Percentiles rank a stretch among this genome's conserved stretches.
phyloP scores from a whole-genome alignment of 2,329 filamentous ascomycete genomes.

The Alternaria sp. region DNA sequence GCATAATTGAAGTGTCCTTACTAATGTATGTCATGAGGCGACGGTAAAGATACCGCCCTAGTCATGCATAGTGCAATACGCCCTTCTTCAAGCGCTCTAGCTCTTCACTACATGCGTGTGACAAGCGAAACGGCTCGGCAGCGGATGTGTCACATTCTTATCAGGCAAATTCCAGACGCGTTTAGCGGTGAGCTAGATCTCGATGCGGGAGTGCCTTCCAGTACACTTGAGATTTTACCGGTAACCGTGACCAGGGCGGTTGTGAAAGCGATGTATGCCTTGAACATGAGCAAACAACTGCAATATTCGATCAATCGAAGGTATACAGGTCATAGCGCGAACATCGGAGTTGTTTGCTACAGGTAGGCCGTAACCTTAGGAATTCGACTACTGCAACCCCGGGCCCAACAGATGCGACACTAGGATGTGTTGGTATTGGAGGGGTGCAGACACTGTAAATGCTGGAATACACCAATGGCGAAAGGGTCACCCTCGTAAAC shows the following conservation, averaged over 20 bases:
- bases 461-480: slow-evolving; percentile 28
- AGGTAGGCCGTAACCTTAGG: slow-evolving; percentile 18
- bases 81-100: slow-evolving; percentile 14
- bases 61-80: slow-evolving; percentile 21
- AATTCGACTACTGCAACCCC: slow-evolving; percentile 17
- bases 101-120: slow-evolving; percentile 18
- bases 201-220: slow-evolving; percentile 10
- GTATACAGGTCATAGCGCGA: slow-evolving; percentile 14
- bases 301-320: slow-evolving; percentile 15
- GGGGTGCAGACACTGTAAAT: slow-evolving; percentile 19
- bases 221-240: slow-evolving; percentile 1
- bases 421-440: slow-evolving; percentile 23
- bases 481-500: slow-evolving; percentile 24
- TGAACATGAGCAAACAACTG: slow-evolving; percentile 14
- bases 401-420: slow-evolving; percentile 22
- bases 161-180: slow-evolving; percentile 11
- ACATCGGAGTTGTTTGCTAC: slow-evolving; percentile 27
- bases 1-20: slow-evolving; percentile 17
- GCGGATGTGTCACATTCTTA: slow-evolving; percentile 12
- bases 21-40: slow-evolving; percentile 23
- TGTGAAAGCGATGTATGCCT: slow-evolving; percentile 2
- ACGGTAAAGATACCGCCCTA: slow-evolving; percentile 14
- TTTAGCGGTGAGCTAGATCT: slow-evolving; percentile 19
- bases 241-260: slow-evolving; percentile 1
- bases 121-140: slow-evolving; percentile 21